Conservation (phyloP, 805 yeast genomes). For the Pichia ethanolica region DNA sequence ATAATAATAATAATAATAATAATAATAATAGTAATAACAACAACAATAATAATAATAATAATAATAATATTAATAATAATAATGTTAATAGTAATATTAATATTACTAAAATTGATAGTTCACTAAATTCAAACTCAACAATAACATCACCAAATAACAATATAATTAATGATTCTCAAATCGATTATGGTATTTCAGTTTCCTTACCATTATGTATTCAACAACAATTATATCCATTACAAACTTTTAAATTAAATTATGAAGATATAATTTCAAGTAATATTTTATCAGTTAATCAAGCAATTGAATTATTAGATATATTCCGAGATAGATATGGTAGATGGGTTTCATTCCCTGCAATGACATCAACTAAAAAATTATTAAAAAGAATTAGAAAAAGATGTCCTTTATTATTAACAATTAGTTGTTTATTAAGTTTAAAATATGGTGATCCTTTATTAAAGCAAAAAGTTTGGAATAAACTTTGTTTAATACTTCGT, state of each 20-base stretch:
- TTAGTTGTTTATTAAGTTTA: constrained; percentile 56
- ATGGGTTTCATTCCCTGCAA: constrained; percentile 68
- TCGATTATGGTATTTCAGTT: not conserved
- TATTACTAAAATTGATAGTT: too few relatives aligned
- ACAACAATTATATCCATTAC: constrained; percentile 6
- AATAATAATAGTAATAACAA: too few relatives aligned
- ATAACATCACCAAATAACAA: not conserved
- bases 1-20: too few relatives aligned
- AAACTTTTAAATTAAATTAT: constrained; percentile 2
- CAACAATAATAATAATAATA: too few relatives aligned
- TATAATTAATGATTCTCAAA: not conserved
- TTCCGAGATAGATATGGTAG: constrained; percentile 65
- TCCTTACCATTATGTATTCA: constrained; percentile 1
- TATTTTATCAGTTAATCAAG: constrained; percentile 41
- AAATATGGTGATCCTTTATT: constrained; percentile 38
- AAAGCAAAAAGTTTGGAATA: constrained; percentile 35
- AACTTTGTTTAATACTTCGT: constrained; percentile 39
- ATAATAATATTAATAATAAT: not conserved
- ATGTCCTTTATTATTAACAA: constrained; percentile 59
- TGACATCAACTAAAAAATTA: constrained; percentile 39
- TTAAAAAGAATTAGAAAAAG: constrained; percentile 40
- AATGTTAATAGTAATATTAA: too few relatives aligned
- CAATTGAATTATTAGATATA: constrained; percentile 41
- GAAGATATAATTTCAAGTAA: constrained; percentile 45
- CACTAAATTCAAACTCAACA: not conserved